Base-by-base conservation (phyloP, 1,284 basidiomycete genomes). In the Rhodotorula sp. region DNA sequence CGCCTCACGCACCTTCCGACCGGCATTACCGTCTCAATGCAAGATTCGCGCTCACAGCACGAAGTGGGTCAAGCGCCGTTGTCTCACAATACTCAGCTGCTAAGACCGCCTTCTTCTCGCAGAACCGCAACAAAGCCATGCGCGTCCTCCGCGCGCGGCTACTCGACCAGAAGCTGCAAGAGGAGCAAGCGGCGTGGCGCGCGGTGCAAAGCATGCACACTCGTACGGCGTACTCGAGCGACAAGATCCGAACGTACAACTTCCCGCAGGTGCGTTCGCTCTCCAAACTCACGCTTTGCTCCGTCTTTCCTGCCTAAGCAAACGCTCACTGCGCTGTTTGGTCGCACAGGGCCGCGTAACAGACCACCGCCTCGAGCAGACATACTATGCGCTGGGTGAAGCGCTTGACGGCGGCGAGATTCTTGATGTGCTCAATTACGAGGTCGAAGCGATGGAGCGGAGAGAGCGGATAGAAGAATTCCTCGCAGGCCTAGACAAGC, bases 21-120 rank as follows among this genome's bases (percentile, higher is more conserved):
- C 1, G 94, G 95, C 0, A 91, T 98, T 67, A 91, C 90, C 0
- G 97, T 99, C 14, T 95, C 93, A 5, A 98, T 98, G 93, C 97
- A 99, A 83, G 96, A 99, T 78, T 94, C 95, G 74, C 88, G 97
- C 14, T 93, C 91, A 79, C 96, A 99, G 80, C 96, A 99, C 80
- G 91, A 92, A 83, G 92, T 92, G 71, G 16, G 83, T 77, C 49
- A 53, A 27, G 5, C 46, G 25, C 21, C 34, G 25, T 19, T 41
- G 16, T 34, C 34, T 34, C 34, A 5, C 34, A 34, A 34, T 34
- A 13, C 46, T 23, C 4, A 7, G n/a, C 9, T 9, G 12, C n/a
- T n/a, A 52, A 49, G 4, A 55, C 7, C 7, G 55, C 34, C 25
- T 41, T 53, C 23, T 8, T 19, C 41, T 4, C 46, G 41, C 66